phyloP scores from a whole-genome alignment of 2,329 filamentous ascomycete genomes.

The Alternaria infectoria region DNA sequence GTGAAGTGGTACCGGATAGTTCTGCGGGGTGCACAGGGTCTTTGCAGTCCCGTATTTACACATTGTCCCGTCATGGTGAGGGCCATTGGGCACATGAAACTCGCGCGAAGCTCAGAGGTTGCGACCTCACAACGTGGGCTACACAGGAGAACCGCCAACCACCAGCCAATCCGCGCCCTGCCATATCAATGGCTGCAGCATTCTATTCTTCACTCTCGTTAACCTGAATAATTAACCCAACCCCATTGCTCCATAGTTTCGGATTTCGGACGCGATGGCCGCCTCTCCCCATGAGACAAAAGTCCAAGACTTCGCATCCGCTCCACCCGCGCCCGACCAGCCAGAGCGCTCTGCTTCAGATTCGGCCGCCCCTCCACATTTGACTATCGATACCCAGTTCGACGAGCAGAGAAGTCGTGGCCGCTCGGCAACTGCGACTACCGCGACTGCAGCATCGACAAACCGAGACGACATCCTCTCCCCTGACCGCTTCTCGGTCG shows the following conservation, averaged over 20 bases:
- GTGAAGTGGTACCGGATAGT: background rate
- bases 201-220: slow-evolving; percentile 1
- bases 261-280: slow-evolving; percentile 27
- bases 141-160: background rate
- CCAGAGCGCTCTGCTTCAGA: slow-evolving; percentile 13
- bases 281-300: slow-evolving; percentile 30
- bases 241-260: background rate
- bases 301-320: slow-evolving; percentile 43
- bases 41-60: background rate
- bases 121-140: background rate
- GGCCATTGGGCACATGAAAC: background rate
- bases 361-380: slow-evolving; percentile 14
- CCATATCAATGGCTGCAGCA: background rate
- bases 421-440: slow-evolving; percentile 33
- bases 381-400: slow-evolving; percentile 38
- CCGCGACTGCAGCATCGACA: slow-evolving; percentile 34
- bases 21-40: background rate
- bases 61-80: background rate
- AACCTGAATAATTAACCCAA: background rate
- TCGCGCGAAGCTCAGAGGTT: background rate
- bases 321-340: slow-evolving; percentile 17
- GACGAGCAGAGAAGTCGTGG: slow-evolving; percentile 29
- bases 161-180: background rate
- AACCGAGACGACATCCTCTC: slow-evolving; percentile 35
- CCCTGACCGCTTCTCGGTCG: slow-evolving; percentile 41